Base-by-base conservation (phyloP, 2,329 filamentous ascomycete genomes). In the Pezicula neosporulosa region DNA sequence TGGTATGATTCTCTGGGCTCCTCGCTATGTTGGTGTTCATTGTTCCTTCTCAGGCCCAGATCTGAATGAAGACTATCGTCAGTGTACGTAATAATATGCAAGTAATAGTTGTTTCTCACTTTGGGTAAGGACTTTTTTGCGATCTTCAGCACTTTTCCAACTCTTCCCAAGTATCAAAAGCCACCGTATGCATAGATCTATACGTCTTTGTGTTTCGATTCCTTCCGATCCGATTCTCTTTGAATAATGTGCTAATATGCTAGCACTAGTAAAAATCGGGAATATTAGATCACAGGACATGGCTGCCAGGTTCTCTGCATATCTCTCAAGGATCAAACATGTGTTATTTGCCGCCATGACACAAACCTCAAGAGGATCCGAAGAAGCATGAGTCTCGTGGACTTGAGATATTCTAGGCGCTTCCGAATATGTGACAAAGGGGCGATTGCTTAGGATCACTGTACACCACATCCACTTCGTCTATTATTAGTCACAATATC, bases 261-360 rank as follows among this genome's bases (percentile, higher is more conserved):
- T 36, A 27, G 6, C 44, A 21, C 18, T 27, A 15, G 19, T 36
- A 47, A 47, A 47, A 21, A 47, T 47, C 12, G 18, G 16, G 19
- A 33, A 47, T 15, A 47, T 36, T 16, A 47, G 28, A 47, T 47
- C 44, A 18, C 44, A 47, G 13, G 44, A 27, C 44, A 47, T n/a
- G 12, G 13, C n/a, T 18, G 44, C 18, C 12, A 47, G 15, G 28
- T 18, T 28, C n/a, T 47, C 28, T 19, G 18, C 30, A 28, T 47
- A 47, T 19, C 10, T 15, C 19, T 47, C 44, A 4, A 47, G 21
- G 12, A 36, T 47, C 8, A 16, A 19, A 35, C 44, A 47, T 6
- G 30, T 36, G 15, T 47, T 21, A 15, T 47, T 36, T 3, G 44
- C 44, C 13, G 44, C 44, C 13, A 15, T 13, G 12, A 30, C n/a